Evolutionary conservation across 139 green algal genomes (phyloP), one percentile per base, ranked within the genome.

Genomic region (Micractinium conductrix): DNA sequence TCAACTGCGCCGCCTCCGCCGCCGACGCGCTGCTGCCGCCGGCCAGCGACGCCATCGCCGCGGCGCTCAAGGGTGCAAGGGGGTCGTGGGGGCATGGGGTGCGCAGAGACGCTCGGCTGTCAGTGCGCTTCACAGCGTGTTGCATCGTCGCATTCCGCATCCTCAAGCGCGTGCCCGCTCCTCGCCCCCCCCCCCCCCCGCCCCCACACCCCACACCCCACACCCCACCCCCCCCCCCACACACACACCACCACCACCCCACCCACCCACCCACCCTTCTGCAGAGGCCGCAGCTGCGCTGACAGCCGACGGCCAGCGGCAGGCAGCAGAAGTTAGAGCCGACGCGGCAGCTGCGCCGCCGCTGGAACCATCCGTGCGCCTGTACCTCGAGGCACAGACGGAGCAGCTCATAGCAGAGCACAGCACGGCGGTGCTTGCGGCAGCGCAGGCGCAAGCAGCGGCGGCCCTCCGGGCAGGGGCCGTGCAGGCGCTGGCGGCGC

Each of bases 1-100:
- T 44, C 58, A 90, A 90, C 35, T 68, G 68, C 44, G 72, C 73
- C 78, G 55, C 24, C 43, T 70, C 73, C 10, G 76, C 73, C 4
- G 37, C 80, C 8, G 81, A 38, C 19, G 48, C 37, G 24, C 71
- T 84, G 55, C 45, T 60, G 43, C 19, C 60, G 63, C 22, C 44
- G 40, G 81, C 37, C 2, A 21, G 28, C 28, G 84, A 88, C 1
- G 84, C 76, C 43, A 70, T 70, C 8, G 71, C 40, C 1, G 81
- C 55, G 17, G 48, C 37, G 43, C 63, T 87, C 22, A 72, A 67
- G 62, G 85, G 79, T 62, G 53, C 10, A 21, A 62, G 24, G 26
- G 53, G 53, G 5, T 19, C 19, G 53, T 58, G 48, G 12, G 48
- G 48, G 10, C 12, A 10, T 24, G 48, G 48, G 48, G 10, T 10